phyloP scores from a whole-genome alignment of 805 yeast genomes.

The Kregervanrija fluxuum region DNA sequence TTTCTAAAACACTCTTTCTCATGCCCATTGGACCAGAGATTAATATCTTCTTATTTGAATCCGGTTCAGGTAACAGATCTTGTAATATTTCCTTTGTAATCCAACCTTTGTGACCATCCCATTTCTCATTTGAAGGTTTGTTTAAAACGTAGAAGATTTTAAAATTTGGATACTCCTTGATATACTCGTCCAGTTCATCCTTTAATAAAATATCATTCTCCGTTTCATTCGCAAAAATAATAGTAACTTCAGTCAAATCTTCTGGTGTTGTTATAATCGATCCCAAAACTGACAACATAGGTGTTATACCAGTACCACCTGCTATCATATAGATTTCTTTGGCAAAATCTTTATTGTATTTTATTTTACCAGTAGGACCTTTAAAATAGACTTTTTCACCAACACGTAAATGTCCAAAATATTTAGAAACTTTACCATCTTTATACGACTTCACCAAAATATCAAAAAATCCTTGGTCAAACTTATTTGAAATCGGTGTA shows the following conservation, averaged over 20 bases:
- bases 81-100: slow-evolving; percentile 52
- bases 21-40: slow-evolving; percentile 73
- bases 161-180: slow-evolving; percentile 55
- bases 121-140: slow-evolving; percentile 35
- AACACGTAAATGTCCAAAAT: slow-evolving; percentile 54
- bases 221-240: slow-evolving; percentile 69
- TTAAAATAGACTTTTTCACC: slow-evolving; percentile 65
- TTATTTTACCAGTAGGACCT: slow-evolving; percentile 75
- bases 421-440: slow-evolving; percentile 61
- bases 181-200: slow-evolving; percentile 65
- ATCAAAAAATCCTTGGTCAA: slow-evolving; percentile 69
- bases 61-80: slow-evolving; percentile 44
- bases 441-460: slow-evolving; percentile 69
- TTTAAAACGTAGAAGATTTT: slow-evolving; percentile 52
- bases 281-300: slow-evolving; percentile 74
- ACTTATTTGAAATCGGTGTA: slow-evolving; percentile 67
- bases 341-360: slow-evolving; percentile 51
- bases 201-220: slow-evolving; percentile 69
- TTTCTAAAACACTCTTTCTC: slow-evolving; percentile 45
- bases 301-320: slow-evolving; percentile 89
- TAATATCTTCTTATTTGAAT: slow-evolving; percentile 46
- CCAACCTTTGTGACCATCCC: slow-evolving; percentile 59
- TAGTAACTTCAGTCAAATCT: slow-evolving; percentile 52
- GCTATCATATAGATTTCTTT: slow-evolving; percentile 63
- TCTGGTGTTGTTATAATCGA: slow-evolving; percentile 62